Percentiles rank a stretch among this genome's conserved stretches.
phyloP scores from a whole-genome alignment of 2,329 filamentous ascomycete species.

The Albophoma yamanashiensis region DNA sequence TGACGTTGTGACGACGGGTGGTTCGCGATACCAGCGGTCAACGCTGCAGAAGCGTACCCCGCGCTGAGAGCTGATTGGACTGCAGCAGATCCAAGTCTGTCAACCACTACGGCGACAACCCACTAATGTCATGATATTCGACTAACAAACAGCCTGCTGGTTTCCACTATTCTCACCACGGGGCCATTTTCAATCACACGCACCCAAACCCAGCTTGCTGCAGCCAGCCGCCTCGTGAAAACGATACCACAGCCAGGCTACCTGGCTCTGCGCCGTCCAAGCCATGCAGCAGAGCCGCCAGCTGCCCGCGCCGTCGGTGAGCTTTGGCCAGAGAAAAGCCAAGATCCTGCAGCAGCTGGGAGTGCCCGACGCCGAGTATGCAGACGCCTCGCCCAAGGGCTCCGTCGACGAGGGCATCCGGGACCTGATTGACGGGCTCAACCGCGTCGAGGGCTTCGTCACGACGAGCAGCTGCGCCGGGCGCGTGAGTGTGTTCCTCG shows the following conservation, averaged over 20 bases:
- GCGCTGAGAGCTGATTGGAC: constrained; percentile 6
- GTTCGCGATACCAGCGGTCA: neutral
- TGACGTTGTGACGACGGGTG: neutral
- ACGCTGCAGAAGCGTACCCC: constrained; percentile 9
- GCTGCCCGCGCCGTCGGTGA: constrained; percentile 18
- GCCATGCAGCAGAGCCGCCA: constrained; percentile 13
- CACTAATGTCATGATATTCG: neutral
- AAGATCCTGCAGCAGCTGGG: constrained; percentile 63
- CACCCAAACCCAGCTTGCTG: neutral
- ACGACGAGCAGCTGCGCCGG: constrained; percentile 93
- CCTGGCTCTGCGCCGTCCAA: neutral
- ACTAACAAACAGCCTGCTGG: constrained; percentile 5
- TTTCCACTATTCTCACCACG: neutral
- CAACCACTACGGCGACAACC: neutral
- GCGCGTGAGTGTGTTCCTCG: constrained; percentile 76
- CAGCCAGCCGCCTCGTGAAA: neutral
- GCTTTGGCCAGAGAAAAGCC: constrained; percentile 53
- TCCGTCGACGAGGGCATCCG: constrained; percentile 72
- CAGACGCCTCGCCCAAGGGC: constrained; percentile 81
- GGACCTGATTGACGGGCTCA: constrained; percentile 69
- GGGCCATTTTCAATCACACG: neutral
- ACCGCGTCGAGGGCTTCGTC: constrained; percentile 61
- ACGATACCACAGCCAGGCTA: neutral
- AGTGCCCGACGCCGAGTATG: constrained; percentile 59
- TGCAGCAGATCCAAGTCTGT: neutral